Percentiles rank a stretch among this genome's conserved stretches.
Evolutionary conservation across 441 rosid species (phyloP).

Genomic region (Sinapis alba): DNA sequence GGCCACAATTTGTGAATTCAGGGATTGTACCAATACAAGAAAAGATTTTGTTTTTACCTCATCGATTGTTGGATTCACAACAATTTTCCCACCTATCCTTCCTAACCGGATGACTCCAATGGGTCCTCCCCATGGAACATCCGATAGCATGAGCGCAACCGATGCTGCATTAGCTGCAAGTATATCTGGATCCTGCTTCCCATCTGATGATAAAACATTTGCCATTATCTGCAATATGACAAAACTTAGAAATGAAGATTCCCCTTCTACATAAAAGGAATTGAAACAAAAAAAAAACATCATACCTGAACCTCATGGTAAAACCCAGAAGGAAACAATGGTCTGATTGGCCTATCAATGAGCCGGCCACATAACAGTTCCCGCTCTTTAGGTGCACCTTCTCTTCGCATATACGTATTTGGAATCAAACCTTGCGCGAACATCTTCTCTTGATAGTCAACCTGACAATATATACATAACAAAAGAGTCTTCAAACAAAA

Average conservation of each 20-base stretch:
- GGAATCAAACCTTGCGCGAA: slow-evolving; percentile 96
- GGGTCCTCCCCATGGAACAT: slow-evolving; percentile 97
- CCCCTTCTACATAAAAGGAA: neutral
- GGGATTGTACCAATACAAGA: neutral
- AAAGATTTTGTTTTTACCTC: slow-evolving; percentile 59
- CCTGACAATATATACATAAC: slow-evolving; percentile 44
- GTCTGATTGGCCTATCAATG: slow-evolving; percentile 92
- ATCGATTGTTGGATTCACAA: slow-evolving; percentile 89
- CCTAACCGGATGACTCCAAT: slow-evolving; percentile 84
- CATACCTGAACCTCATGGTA: slow-evolving; percentile 96
- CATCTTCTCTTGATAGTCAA: slow-evolving; percentile 97
- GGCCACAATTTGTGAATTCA: neutral
- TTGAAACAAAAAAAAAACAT: neutral
- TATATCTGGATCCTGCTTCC: slow-evolving; percentile 94
- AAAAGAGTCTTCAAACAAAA: neutral
- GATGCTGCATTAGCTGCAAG: slow-evolving; percentile 97
- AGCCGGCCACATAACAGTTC: slow-evolving; percentile 93
- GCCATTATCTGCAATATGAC: slow-evolving; percentile 74
- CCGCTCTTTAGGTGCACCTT: slow-evolving; percentile 96
- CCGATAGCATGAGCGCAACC: slow-evolving; percentile 93
- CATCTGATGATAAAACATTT: slow-evolving; percentile 90
- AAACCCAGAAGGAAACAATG: slow-evolving; percentile 92
- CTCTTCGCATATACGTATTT: slow-evolving; percentile 75
- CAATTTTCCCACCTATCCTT: slow-evolving; percentile 75
- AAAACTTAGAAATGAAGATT: slow-evolving; percentile 29